Base-by-base conservation (phyloP, 2,329 filamentous ascomycete species). In the Metarhizium sp. region DNA sequence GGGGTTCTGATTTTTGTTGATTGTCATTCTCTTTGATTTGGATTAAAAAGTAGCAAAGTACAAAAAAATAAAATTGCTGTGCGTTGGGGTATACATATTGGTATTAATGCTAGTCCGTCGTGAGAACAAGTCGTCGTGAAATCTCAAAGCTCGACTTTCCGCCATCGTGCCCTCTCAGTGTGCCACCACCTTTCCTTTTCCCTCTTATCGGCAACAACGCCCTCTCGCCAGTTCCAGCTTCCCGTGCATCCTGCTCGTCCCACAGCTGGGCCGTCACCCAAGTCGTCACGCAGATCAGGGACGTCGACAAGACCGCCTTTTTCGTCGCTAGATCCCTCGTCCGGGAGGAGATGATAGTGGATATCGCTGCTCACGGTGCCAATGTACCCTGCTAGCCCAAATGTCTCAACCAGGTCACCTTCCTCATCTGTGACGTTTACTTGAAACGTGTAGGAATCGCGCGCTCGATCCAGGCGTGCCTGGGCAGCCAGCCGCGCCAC, bases 401-500 rank as follows among this genome's bases (percentile, higher is more conserved):
- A 80, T 2, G 75, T 74, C 34, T 84, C 77, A 1, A 75, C 66
- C 1, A 82, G 61, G 1, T 69, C 67, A 1, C 81, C 81, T 14
- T 76, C 67, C 57, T 82, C 78, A 57, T 78, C 75, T 2, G 73
- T 66, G 2, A 90, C 76, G 11, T 81, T 78, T 40, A 90, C 75
- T 7, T 75, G 74, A 64, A 85, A 85, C 16, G 76, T 73, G 1
- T 82, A 81, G 1, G 70, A 63, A 29, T 71, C 70, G 25, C 77
- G 74, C 0, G 84, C 82, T 20, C 77, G 74, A 42, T 87, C 80
- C 25, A 89, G 77, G 1, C 87, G 78, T 0, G 76, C 70, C 65
- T 91, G 87, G 0, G 87, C 87, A 16, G 81, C 79, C 6, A 84
- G 72, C 0, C 87, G 81, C 1, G 85, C 76, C 20, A 71, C 63